Conservation (phyloP, 2,329 filamentous ascomycete genomes). For the Botrytis byssoidea region DNA sequence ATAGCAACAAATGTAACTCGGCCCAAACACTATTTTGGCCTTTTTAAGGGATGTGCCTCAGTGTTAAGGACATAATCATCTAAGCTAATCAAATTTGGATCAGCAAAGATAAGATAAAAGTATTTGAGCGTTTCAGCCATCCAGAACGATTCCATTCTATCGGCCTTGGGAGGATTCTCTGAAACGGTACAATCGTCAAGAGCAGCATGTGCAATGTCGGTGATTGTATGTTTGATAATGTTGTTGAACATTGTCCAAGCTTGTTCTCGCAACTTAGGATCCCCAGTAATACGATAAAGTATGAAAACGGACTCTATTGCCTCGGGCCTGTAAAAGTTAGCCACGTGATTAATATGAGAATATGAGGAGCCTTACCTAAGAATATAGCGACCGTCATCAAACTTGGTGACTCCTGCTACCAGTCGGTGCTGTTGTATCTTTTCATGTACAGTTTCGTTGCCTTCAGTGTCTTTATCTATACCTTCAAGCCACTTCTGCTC, state of each 20-base stretch:
- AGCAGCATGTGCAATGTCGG: conserved; percentile 44
- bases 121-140: conserved; percentile 67
- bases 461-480: conserved; percentile 16
- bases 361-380: conserved; percentile 27
- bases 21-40: conserved; percentile 33
- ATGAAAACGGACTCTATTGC: conserved; percentile 67
- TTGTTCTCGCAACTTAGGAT: conserved; percentile 40
- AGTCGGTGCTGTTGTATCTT: conserved; percentile 22
- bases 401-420: conserved; percentile 22
- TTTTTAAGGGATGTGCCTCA: conserved; percentile 33
- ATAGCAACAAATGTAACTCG: background rate
- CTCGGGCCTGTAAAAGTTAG: conserved; percentile 48
- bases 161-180: conserved; percentile 38
- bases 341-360: background rate
- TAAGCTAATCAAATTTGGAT: conserved; percentile 54
- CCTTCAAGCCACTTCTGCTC: conserved; percentile 21
- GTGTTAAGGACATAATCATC: conserved; percentile 56
- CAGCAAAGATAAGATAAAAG: conserved; percentile 50
- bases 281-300: conserved; percentile 44
- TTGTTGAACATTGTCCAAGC: conserved; percentile 50
- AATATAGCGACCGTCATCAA: conserved; percentile 23
- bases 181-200: conserved; percentile 42
- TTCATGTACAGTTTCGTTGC: conserved; percentile 13
- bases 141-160: conserved; percentile 59
- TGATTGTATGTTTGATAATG: conserved; percentile 45